phyloP scores from a whole-genome alignment of 2,329 filamentous ascomycete species.

The Alternaria ventricosa region DNA sequence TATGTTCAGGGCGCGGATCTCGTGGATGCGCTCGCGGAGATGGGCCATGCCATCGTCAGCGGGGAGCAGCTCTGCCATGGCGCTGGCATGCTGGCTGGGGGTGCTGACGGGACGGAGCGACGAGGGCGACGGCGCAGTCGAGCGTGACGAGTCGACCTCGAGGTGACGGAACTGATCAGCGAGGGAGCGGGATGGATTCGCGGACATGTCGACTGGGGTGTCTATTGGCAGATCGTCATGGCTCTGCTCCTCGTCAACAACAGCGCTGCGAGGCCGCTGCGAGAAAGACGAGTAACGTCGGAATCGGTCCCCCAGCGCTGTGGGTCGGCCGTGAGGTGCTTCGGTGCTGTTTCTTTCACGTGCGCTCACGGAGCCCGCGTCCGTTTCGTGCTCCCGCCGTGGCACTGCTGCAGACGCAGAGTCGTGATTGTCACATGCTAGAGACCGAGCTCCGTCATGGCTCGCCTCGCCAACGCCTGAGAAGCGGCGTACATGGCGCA shows the following conservation, averaged over 20 bases:
- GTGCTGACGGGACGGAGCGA: conserved; percentile 14
- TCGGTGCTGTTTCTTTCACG: conserved; percentile 9
- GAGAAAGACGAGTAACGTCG: conserved; percentile 31
- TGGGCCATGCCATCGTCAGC: conserved; percentile 59
- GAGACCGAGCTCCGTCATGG: conserved; percentile 18
- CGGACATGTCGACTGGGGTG: conserved; percentile 40
- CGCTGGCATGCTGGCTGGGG: conserved; percentile 30
- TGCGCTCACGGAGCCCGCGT: conserved; percentile 10
- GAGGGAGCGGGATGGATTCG: conserved; percentile 38
- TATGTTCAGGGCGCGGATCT: conserved; percentile 53
- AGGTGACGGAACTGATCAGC: conserved; percentile 36
- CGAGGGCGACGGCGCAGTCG: conserved; percentile 30
- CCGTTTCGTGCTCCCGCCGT: conserved; percentile 12
- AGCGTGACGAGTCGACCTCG: conserved; percentile 29
- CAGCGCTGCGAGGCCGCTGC: conserved; percentile 31
- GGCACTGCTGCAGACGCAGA: conserved; percentile 4
- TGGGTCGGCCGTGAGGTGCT: conserved; percentile 10
- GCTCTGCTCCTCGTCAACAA: conserved; percentile 29
- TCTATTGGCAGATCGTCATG: conserved; percentile 34
- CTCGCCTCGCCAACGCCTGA: conserved; percentile 33
- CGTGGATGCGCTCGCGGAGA: conserved; percentile 55
- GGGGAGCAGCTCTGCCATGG: conserved; percentile 50
- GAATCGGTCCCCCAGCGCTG: conserved; percentile 21
- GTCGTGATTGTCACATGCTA: conserved; percentile 40
- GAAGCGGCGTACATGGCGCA: conserved; percentile 49